A percentile compares a stretch with the other conserved stretches of the same genome.
phyloP scores from a whole-genome alignment of 345 rosid species.

The Eucalyptus regnans region DNA sequence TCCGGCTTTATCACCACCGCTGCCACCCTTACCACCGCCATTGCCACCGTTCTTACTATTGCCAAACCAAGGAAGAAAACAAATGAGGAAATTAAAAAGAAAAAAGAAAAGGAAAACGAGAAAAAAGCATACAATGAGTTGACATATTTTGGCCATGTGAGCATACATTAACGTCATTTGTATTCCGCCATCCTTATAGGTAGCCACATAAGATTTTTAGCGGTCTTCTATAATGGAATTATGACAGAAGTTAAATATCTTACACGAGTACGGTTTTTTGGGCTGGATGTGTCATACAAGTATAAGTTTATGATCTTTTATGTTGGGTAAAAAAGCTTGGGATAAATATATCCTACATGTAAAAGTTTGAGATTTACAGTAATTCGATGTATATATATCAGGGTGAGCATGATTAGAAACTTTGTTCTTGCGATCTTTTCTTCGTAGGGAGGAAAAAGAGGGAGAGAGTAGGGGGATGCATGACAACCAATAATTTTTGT shows the following conservation, averaged over 20 bases:
- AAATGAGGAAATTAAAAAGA: background rate
- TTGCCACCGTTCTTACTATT: background rate
- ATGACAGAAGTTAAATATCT: accelerated
- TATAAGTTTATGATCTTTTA: accelerated
- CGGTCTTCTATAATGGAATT: accelerated
- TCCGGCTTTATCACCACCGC: accelerated
- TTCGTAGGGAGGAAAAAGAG: background rate
- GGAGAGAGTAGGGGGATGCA: too few species aligned
- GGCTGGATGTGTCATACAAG: accelerated
- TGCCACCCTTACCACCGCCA: background rate
- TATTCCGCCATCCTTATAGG: accelerated
- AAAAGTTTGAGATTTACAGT: background rate
- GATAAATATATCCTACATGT: accelerated
- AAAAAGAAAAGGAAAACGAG: too few species aligned
- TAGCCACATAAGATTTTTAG: accelerated
- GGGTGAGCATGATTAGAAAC: too few species aligned
- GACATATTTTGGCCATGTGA: background rate
- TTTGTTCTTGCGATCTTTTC: background rate
- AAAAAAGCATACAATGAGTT: background rate
- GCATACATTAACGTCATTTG: too few species aligned
- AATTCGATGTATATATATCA: accelerated
- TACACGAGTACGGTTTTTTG: accelerated
- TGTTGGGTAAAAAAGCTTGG: background rate
- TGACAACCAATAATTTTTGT: too few species aligned
- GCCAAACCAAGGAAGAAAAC: background rate